Evolutionary conservation across 176 grass and related monocot genomes (phyloP).

Genomic region (Musa itinerans): DNA sequence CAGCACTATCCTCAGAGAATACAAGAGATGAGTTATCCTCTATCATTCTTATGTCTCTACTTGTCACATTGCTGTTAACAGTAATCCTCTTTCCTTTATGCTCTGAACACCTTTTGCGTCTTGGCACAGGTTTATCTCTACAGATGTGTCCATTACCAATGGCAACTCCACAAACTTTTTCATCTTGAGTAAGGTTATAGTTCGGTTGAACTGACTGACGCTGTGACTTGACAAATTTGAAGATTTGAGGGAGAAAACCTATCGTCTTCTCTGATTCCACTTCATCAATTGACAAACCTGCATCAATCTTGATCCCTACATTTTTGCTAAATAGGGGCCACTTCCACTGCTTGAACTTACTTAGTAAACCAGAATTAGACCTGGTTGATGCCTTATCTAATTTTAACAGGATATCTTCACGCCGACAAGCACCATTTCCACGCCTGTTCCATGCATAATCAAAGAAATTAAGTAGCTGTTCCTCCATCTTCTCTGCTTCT

Average conservation of each 20-base stretch:
- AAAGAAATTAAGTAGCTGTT: conserved; percentile 60
- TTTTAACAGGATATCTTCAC: conserved; percentile 64
- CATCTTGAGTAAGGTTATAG: conserved; percentile 1
- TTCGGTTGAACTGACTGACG: conserved; percentile 39
- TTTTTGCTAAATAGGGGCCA: conserved; percentile 40
- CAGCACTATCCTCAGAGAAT: neutral
- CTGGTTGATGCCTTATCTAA: conserved; percentile 34
- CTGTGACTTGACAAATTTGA: conserved; percentile 39
- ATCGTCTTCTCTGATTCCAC: conserved; percentile 14
- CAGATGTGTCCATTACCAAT: conserved; percentile 11
- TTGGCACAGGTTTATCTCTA: conserved; percentile 30
- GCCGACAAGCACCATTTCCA: conserved; percentile 60
- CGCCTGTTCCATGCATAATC: conserved; percentile 96
- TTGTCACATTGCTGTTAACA: conserved; percentile 16
- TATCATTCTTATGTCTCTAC: neutral
- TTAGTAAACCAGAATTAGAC: conserved; percentile 27
- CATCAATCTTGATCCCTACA: conserved; percentile 55
- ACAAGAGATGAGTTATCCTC: neutral
- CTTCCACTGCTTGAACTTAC: conserved; percentile 34
- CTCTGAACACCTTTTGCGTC: conserved; percentile 31
- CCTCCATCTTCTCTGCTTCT: conserved; percentile 67
- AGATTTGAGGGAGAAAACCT: conserved; percentile 50
- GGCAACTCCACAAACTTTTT: conserved; percentile 21
- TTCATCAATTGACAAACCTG: conserved; percentile 27
- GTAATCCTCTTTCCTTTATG: conserved; percentile 39